Evolutionary conservation across 805 yeast species (phyloP).

Genomic region (Metschnikowia vanudenii): DNA sequence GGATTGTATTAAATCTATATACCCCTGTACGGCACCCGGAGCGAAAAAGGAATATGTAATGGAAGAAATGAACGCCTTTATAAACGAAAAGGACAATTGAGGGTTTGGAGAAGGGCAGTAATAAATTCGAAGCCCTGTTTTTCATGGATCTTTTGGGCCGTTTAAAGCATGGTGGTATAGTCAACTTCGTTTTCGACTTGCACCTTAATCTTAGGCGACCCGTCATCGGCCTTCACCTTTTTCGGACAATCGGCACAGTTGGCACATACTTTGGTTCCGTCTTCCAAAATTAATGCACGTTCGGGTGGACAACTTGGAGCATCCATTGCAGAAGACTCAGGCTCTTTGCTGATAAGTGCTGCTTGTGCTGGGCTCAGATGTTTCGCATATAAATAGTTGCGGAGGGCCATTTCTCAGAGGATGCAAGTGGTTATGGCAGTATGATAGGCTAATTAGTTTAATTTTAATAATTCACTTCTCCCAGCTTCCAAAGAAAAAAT

Average conservation of each 20-base stretch:
- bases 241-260: constrained; percentile 33
- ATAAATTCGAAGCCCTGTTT: neutral
- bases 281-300: constrained; percentile 19
- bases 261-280: constrained; percentile 27
- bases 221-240: constrained; percentile 13
- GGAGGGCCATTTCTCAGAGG: constrained; percentile 33
- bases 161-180: constrained; percentile 7
- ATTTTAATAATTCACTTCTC: no score
- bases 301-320: constrained; percentile 12
- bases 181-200: constrained; percentile 14
- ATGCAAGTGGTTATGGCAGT: constrained; percentile 13
- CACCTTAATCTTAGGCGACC: constrained; percentile 14
- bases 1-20: constrained; percentile 1
- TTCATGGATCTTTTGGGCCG: neutral
- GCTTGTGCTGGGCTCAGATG: constrained; percentile 26
- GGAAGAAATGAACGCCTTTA: neutral
- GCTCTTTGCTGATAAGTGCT: constrained; percentile 19
- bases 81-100: neutral
- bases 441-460: neutral
- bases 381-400: constrained; percentile 42
- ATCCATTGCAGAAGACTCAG: neutral
- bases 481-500: neutral
- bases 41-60: neutral
- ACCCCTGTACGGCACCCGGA: neutral
- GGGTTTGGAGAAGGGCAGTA: neutral